These are phyloP conservation scores for Hypoxylon lienhwacheense DNA, from an alignment of 495 filamentous ascomycete genomes.

Conservation along the genomic window DNA sequence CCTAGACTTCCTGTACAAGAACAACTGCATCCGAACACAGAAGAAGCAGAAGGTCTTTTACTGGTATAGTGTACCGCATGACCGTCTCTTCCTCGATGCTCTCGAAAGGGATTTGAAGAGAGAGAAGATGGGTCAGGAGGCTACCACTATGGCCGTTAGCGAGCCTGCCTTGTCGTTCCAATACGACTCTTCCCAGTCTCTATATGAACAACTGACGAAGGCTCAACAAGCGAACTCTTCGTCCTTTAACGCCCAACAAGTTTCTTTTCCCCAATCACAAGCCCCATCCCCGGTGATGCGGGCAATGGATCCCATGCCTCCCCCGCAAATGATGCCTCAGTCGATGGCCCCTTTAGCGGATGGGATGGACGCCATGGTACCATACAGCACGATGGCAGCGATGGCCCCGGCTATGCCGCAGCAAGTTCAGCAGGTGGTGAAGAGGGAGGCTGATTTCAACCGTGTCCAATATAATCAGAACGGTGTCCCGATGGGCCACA, in stretches of 20 bases:
- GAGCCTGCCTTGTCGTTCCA: conserved; percentile 97
- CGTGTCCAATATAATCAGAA: conserved; percentile 87
- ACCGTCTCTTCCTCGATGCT: conserved; percentile 95
- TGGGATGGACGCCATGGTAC: conserved; percentile 73
- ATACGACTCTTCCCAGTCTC: conserved; percentile 97
- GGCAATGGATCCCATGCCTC: conserved; percentile 73
- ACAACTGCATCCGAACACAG: conserved; percentile 99
- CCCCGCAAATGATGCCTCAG: conserved; percentile 75
- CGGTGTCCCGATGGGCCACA: conserved; percentile 76
- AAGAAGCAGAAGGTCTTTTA: conserved; percentile 99
- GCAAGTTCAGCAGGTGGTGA: conserved; percentile 70
- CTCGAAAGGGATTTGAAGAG: conserved; percentile 96
- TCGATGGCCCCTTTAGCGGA: conserved; percentile 81
- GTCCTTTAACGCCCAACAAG: conserved; percentile 83
- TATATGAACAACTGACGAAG: conserved; percentile 99
- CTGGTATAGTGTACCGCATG: conserved; percentile 99
- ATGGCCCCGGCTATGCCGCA: conserved; percentile 63
- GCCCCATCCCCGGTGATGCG: conserved; percentile 85
- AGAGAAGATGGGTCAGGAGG: conserved; percentile 98
- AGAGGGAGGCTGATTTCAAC: conserved; percentile 75
- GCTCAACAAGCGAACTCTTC: conserved; percentile 97
- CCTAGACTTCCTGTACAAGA: conserved; percentile 98
- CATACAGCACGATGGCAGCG: conserved; percentile 65
- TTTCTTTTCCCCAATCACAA: conserved; percentile 74
- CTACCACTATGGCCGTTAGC: conserved; percentile 92